A percentile compares a stretch with the other conserved stretches of the same genome.
Evolutionary conservation across 306 rosid genomes (phyloP).

Genomic region (Datisca glomerata): DNA sequence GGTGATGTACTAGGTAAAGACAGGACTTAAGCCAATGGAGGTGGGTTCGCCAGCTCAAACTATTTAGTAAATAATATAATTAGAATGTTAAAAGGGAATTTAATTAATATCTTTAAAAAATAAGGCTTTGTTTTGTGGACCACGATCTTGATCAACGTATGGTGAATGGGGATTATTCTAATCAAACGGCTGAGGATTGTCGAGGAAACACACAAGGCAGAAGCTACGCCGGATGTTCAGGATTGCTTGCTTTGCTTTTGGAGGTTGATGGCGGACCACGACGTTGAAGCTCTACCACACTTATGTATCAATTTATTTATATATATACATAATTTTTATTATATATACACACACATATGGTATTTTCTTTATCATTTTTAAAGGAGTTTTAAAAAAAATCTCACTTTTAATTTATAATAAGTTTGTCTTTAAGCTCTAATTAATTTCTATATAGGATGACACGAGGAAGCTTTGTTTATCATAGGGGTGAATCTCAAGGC

Average conservation of each 20-base stretch:
- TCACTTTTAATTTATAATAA: too few relatives aligned
- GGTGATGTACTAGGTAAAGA: too few relatives aligned
- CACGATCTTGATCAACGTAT: slow-evolving; percentile 19
- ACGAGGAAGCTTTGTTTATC: slow-evolving; percentile 19
- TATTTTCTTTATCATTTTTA: too few relatives aligned
- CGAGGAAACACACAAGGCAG: slow-evolving; percentile 29
- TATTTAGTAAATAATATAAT: too few relatives aligned
- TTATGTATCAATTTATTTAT: slow-evolving; percentile 1
- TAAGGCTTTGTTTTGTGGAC: slow-evolving; percentile 8
- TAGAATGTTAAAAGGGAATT: too few relatives aligned
- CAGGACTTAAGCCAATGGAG: too few relatives aligned
- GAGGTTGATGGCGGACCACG: slow-evolving; percentile 34
- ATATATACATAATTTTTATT: background rate
- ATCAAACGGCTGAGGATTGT: slow-evolving; percentile 11
- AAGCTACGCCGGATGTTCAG: slow-evolving; percentile 39
- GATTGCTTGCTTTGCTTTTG: slow-evolving; percentile 8
- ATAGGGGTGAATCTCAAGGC: slow-evolving; percentile 48
- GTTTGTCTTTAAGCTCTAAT: too few relatives aligned
- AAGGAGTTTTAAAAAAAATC: too few relatives aligned
- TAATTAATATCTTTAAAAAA: too few relatives aligned
- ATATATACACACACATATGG: too few relatives aligned
- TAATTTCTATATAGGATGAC: background rate
- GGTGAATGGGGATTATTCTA: background rate
- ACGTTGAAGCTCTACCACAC: slow-evolving; percentile 14
- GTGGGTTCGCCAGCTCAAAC: too few relatives aligned